Percentiles rank a stretch among this genome's conserved stretches.
These are phyloP conservation scores for Adansonia digitata DNA, from an alignment of 345 rosid genomes.

Conservation along the genomic window DNA sequence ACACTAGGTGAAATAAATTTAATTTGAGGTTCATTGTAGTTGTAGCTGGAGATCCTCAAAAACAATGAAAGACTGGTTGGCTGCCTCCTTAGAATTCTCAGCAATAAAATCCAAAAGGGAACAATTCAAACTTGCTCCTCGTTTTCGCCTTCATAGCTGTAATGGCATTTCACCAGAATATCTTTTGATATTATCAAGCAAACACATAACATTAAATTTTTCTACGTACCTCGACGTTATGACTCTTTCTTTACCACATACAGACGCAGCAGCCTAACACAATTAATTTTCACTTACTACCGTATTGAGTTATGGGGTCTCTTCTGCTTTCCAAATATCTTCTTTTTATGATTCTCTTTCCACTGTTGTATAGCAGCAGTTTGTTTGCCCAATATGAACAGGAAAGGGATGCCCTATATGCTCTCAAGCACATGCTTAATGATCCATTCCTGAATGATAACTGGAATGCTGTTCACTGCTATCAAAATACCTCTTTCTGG, in stretches of 20 bases:
- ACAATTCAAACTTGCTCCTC: constrained; percentile 5
- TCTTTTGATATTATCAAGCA: constrained; percentile 14
- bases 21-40: neutral
- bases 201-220: neutral
- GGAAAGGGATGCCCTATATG: constrained; percentile 33
- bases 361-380: neutral
- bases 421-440: constrained; percentile 31
- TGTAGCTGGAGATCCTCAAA: no score
- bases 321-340: constrained; percentile 1
- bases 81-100: constrained; percentile 22
- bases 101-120: neutral
- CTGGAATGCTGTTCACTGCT: constrained; percentile 44
- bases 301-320: constrained; percentile 19
- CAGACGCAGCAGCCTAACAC: neutral
- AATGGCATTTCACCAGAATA: constrained; percentile 15
- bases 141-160: constrained; percentile 30
- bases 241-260: neutral
- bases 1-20: no score
- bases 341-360: constrained; percentile 1
- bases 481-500: constrained; percentile 24
- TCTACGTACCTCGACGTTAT: no score
- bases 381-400: constrained; percentile 1
- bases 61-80: neutral
- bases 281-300: neutral
- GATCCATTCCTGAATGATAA: constrained; percentile 30